Evolutionary conservation across 768 basidiomycete genomes (phyloP), one percentile per base, ranked within the genome.

Genomic region (Pulveroboletus sp.): DNA sequence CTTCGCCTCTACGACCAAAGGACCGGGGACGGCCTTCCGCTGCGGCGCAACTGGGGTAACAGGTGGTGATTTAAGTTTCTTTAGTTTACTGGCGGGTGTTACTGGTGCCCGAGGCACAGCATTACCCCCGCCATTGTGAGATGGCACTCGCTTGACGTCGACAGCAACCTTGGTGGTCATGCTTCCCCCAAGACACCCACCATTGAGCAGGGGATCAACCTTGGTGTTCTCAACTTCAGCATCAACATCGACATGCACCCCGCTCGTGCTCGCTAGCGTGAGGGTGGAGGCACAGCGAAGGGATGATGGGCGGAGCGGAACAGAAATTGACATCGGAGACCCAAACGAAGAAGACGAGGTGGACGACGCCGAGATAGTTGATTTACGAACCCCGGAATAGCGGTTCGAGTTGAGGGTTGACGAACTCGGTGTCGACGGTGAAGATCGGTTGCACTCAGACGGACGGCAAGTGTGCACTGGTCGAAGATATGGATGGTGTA

Each of bases 401-500:
- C 55, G 75, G 40, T 56, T 66, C 18, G 79, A 77, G 55, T 76
- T 78, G 46, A 83, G 72, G 2, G 85, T 85, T 0, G 82, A 78
- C 0, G 82, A 85, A 60, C 81, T 84, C 0, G 84, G 79, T 0
- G 82, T 82, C 3, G 83, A 82, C 0, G 81, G 63, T 49, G 69
- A 62, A 54, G 43, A 39, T 28, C 26, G 58, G 27, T 53, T 57
- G 38, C 68, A 40, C 11, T 60, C 64, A 3, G 60, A 60, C 3
- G 54, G 64, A 39, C 48, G 53, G n/a, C 54, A 58, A 42, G 50
- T 27, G 14, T 66, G 61, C 2, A 76, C 55, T 1, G 70, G 62
- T 38, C 70, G 74, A 27, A 64, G 75, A 67, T 86, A 85, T 3
- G 83, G 82, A 59, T 83, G 83, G 62, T 79, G 83, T 57, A 82